These are phyloP conservation scores for Fraxinus americana DNA, from an alignment of 257 asterid species.

Conservation along the genomic window DNA sequence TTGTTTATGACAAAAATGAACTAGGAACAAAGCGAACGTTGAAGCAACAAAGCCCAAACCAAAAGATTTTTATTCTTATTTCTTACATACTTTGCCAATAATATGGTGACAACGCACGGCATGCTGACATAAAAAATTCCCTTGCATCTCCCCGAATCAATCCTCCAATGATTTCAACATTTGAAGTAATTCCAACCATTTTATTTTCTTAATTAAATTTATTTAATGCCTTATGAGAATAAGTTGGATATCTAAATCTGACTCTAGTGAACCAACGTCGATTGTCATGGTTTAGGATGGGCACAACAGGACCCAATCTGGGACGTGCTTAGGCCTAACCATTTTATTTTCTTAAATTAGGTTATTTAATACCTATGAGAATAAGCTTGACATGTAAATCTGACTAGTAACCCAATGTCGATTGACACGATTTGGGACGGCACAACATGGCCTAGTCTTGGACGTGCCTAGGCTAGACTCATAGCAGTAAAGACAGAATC, in stretches of 20 bases:
- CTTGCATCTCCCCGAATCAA: neutral
- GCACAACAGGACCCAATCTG: no score
- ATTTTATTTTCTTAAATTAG: neutral
- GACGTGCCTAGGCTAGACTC: no score
- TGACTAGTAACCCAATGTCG: no score
- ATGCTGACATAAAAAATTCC: neutral
- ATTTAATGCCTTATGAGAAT: neutral
- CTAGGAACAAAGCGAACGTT: neutral
- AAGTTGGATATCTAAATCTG: no score
- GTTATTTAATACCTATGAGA: neutral
- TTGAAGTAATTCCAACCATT: neutral
- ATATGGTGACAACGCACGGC: neutral
- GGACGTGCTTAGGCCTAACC: neutral
- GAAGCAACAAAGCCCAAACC: neutral
- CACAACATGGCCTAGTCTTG: no score
- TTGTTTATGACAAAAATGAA: neutral
- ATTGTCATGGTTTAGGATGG: no score
- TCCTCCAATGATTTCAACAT: neutral
- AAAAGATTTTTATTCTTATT: neutral
- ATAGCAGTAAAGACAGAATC: no score
- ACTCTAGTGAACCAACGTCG: no score
- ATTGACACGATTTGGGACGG: no score
- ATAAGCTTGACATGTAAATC: no score
- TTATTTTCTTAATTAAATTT: no score
- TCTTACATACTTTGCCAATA: neutral